Evolutionary conservation across 2,329 filamentous ascomycete species (phyloP).

Genomic region (Hypoxylon sp.): DNA sequence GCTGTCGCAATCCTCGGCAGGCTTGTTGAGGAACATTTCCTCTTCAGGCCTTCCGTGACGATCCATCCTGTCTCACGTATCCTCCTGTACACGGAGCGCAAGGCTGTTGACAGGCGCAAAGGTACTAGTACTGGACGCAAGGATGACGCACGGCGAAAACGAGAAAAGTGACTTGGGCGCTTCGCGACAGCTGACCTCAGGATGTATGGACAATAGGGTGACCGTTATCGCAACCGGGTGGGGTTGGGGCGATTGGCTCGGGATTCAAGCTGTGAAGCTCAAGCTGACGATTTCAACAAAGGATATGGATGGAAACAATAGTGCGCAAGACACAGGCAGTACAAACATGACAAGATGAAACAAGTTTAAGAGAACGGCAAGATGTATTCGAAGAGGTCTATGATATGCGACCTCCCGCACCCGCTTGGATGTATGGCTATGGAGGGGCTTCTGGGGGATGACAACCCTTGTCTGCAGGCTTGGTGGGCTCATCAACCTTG

Average conservation of each 20-base stretch:
- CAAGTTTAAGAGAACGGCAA: slow-evolving; percentile 38
- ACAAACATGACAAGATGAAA: slow-evolving; percentile 43
- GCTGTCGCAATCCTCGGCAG: slow-evolving; percentile 71
- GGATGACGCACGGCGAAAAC: slow-evolving; percentile 44
- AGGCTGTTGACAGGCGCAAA: slow-evolving; percentile 31
- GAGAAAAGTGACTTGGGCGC: slow-evolving; percentile 45
- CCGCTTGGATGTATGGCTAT: slow-evolving; percentile 35
- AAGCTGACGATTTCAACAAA: slow-evolving; percentile 32
- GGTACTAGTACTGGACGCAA: slow-evolving; percentile 24
- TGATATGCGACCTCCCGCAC: slow-evolving; percentile 48
- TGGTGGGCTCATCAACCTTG: slow-evolving; percentile 45
- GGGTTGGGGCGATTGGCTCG: slow-evolving; percentile 43
- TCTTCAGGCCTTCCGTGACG: slow-evolving; percentile 78
- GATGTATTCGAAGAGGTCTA: slow-evolving; percentile 40
- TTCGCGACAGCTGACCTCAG: slow-evolving; percentile 33
- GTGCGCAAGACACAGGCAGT: slow-evolving; percentile 29
- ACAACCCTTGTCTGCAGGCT: slow-evolving; percentile 35
- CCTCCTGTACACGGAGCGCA: slow-evolving; percentile 43
- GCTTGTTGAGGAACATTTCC: slow-evolving; percentile 82
- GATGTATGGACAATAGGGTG: slow-evolving; percentile 29
- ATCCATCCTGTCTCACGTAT: slow-evolving; percentile 59
- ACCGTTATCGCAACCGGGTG: slow-evolving; percentile 48
- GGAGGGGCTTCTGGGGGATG: slow-evolving; percentile 27
- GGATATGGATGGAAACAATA: slow-evolving; percentile 32
- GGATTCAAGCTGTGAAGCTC: slow-evolving; percentile 29